Conservation (phyloP, 345 rosid genomes). For the Pistacia atlantica region DNA sequence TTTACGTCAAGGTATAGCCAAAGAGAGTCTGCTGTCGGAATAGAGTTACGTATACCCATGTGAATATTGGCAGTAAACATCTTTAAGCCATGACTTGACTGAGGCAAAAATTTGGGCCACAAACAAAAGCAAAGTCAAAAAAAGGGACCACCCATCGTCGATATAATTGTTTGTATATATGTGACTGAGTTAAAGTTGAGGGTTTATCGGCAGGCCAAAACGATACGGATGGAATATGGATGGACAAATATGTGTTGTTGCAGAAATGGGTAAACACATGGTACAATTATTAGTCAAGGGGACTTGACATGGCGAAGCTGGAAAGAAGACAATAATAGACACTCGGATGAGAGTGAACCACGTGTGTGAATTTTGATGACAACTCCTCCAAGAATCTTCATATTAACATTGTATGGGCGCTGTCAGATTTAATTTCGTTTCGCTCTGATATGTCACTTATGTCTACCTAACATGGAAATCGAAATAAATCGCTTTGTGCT, state of each 20-base stretch:
- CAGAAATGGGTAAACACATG: not conserved
- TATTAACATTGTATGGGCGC: too few species aligned
- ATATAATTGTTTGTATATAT: not conserved
- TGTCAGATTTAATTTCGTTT: too few species aligned
- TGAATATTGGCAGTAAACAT: not conserved
- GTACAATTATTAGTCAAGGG: too few species aligned
- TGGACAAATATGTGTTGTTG: not conserved
- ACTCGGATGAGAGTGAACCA: too few species aligned
- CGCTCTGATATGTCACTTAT: too few species aligned
- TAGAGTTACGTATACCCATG: not conserved
- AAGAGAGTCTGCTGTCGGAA: slow-evolving; percentile 3
- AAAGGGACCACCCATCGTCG: not conserved
- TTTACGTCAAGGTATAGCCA: not conserved
- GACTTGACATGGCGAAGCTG: not conserved
- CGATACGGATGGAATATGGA: not conserved
- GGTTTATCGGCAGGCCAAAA: not conserved
- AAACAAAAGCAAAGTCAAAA: slow-evolving; percentile 5
- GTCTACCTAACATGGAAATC: too few species aligned
- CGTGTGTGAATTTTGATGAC: too few species aligned
- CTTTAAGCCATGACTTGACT: not conserved
- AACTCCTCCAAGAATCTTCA: too few species aligned
- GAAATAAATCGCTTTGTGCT: too few species aligned
- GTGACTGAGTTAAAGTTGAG: not conserved
- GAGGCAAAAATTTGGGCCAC: slow-evolving; percentile 20
- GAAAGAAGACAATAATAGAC: not conserved